Evolutionary conservation across 257 asterid genomes (phyloP).

Genomic region (Solanum sitiens): DNA sequence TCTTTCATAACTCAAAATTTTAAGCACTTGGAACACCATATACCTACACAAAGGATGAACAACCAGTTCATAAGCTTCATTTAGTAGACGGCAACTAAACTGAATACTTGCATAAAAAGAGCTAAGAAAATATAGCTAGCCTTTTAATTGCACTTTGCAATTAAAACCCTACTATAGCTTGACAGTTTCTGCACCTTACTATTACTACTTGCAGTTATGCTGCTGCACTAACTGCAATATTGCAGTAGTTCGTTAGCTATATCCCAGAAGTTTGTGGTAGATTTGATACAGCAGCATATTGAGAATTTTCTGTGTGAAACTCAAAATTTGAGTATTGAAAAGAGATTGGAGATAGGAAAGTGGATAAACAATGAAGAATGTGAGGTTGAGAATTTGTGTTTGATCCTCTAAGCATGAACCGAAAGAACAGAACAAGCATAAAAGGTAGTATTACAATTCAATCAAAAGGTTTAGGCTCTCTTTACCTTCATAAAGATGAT

Average conservation of each 20-base stretch:
- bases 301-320: background rate
- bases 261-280: background rate
- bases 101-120: background rate
- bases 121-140: background rate
- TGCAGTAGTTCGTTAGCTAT: background rate
- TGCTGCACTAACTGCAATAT: background rate
- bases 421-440: background rate
- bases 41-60: background rate
- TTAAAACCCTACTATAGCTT: background rate
- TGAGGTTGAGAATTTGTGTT: background rate
- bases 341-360: background rate
- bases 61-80: background rate
- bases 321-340: background rate
- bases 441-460: background rate
- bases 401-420: background rate
- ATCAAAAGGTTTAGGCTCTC: background rate
- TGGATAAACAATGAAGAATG: background rate
- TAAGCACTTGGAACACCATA: background rate
- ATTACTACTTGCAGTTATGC: background rate
- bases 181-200: background rate
- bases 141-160: background rate
- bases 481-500: background rate
- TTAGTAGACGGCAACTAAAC: background rate
- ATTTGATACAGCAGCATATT: background rate
- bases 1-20: background rate